These are phyloP conservation scores for Paratrypanosoma confusum DNA, from an alignment of 208 protist species.

Conservation along the genomic window DNA sequence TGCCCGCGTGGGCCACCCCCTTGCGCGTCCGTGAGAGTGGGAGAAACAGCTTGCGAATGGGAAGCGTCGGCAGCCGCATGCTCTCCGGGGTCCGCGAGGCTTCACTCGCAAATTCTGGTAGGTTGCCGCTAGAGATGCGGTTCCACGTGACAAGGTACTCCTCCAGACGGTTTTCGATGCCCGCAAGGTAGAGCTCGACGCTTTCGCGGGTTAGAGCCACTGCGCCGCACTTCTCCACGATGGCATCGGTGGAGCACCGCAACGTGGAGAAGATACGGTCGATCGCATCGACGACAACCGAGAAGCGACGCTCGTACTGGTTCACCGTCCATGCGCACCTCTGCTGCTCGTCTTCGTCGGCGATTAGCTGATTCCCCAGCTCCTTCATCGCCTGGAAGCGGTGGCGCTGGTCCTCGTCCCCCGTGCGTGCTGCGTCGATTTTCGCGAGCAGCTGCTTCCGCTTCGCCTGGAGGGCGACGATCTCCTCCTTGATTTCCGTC, in stretches of 20 bases:
- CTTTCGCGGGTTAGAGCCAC: slow-evolving; percentile 19
- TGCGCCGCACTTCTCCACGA: slow-evolving; percentile 16
- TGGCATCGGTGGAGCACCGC: slow-evolving; percentile 22
- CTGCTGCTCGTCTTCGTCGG: slow-evolving; percentile 3
- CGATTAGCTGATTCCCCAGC: slow-evolving; percentile 10
- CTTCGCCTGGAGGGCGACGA: slow-evolving; percentile 18
- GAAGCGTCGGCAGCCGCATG: no score
- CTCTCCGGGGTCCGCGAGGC: no score
- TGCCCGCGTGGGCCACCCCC: no score
- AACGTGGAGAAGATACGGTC: slow-evolving; percentile 29
- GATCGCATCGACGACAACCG: slow-evolving; percentile 20
- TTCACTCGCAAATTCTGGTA: no score
- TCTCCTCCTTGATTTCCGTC: slow-evolving; percentile 30
- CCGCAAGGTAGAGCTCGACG: slow-evolving; percentile 22
- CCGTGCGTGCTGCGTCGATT: neutral
- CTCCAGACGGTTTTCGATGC: slow-evolving; percentile 63
- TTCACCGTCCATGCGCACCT: slow-evolving; percentile 1
- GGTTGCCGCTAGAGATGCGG: neutral
- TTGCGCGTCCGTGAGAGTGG: no score
- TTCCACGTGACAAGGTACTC: slow-evolving; percentile 58
- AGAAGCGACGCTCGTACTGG: slow-evolving; percentile 6
- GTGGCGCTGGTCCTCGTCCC: neutral
- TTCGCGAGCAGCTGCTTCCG: slow-evolving; percentile 2
- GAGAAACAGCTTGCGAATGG: no score
- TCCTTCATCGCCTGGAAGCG: slow-evolving; percentile 3